Evolutionary conservation across 805 yeast species (phyloP).

Genomic region (Pichia pseudocactophila): DNA sequence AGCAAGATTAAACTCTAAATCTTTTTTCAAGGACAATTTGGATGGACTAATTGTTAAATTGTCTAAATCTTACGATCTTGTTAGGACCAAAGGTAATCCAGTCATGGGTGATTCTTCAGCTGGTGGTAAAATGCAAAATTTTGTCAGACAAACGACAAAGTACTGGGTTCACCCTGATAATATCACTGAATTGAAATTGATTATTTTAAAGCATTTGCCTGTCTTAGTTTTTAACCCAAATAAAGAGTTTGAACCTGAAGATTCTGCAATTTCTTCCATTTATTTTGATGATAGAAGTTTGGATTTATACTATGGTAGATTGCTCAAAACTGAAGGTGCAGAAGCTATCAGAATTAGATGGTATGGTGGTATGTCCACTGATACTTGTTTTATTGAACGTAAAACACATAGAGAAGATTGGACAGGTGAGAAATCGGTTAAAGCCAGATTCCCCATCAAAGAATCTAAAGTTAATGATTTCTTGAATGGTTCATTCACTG

Average conservation of each 20-base stretch:
- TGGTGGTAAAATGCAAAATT: constrained; percentile 97
- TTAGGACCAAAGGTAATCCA: constrained; percentile 93
- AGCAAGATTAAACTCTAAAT: constrained; percentile 85
- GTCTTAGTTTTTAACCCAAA: constrained; percentile 94
- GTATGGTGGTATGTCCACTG: constrained; percentile 97
- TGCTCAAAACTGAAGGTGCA: constrained; percentile 96
- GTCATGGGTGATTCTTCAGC: constrained; percentile 92
- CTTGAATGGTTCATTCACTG: constrained; percentile 76
- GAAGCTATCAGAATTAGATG: constrained; percentile 97
- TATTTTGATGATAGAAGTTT: constrained; percentile 85
- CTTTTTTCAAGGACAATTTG: constrained; percentile 92
- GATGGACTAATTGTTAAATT: constrained; percentile 83
- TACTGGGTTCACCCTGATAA: constrained; percentile 99
- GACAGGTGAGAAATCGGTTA: constrained; percentile 99
- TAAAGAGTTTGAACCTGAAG: constrained; percentile 92
- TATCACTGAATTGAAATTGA: constrained; percentile 89
- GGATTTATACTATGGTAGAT: constrained; percentile 89
- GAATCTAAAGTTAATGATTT: constrained; percentile 86
- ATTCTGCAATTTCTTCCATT: constrained; percentile 92
- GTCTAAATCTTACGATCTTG: constrained; percentile 82
- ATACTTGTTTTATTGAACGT: constrained; percentile 89
- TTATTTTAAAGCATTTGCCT: constrained; percentile 89
- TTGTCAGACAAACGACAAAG: constrained; percentile 96
- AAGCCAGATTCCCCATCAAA: constrained; percentile 88
- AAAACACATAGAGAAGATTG: constrained; percentile 98